Percentiles rank a stretch among this genome's conserved stretches.
Conservation (phyloP, 1,139 yeast genomes). For the Zygoascus sp. region DNA sequence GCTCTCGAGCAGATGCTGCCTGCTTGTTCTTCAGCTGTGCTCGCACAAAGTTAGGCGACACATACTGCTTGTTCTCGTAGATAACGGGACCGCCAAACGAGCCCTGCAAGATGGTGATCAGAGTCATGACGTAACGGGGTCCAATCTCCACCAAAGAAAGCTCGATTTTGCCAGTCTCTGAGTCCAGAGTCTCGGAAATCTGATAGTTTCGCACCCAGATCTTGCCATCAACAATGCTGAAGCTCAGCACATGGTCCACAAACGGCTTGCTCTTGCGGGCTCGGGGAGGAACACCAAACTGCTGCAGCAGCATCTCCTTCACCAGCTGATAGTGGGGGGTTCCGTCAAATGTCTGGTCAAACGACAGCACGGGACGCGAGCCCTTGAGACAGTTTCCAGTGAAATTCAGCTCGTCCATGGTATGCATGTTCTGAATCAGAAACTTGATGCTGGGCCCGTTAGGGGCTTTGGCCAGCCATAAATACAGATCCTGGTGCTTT, state of each 20-base stretch:
- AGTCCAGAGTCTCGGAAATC: constrained; percentile 66
- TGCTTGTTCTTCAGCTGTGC: constrained; percentile 79
- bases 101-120: constrained; percentile 89
- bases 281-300: constrained; percentile 93
- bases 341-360: constrained; percentile 70
- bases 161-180: constrained; percentile 43
- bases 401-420: constrained; percentile 92
- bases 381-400: constrained; percentile 96
- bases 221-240: constrained; percentile 87
- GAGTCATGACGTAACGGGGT: constrained; percentile 91
- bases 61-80: constrained; percentile 94
- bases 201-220: constrained; percentile 96
- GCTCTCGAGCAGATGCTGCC: constrained; percentile 71
- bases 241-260: constrained; percentile 90
- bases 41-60: constrained; percentile 91
- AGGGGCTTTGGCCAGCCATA: constrained; percentile 95
- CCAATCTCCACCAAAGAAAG: constrained; percentile 89
- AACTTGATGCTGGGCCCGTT: constrained; percentile 97
- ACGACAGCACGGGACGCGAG: constrained; percentile 90
- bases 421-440: constrained; percentile 90
- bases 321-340: constrained; percentile 64
- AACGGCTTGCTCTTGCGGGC: constrained; percentile 96
- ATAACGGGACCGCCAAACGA: constrained; percentile 98
- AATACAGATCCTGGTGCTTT: constrained; percentile 90
- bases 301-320: constrained; percentile 80